These are phyloP conservation scores for Amanita rubescens DNA, from an alignment of 768 basidiomycete genomes.

Conservation along the genomic window DNA sequence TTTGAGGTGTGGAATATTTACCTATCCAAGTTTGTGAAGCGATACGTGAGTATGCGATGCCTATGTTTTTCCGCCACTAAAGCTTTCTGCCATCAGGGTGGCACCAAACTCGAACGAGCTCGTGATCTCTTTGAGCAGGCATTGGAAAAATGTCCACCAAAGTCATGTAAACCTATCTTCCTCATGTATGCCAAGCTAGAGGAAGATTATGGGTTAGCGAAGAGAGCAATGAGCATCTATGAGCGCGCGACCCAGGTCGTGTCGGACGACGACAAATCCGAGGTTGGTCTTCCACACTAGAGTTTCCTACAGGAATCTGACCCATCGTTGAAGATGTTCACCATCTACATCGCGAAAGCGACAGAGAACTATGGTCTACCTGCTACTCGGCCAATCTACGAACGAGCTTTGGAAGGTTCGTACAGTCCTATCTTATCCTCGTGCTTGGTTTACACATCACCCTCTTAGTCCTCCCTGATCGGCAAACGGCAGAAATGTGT, in stretches of 20 bases:
- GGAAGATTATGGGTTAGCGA: slow-evolving; percentile 92
- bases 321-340: slow-evolving; percentile 65
- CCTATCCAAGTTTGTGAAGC: slow-evolving; percentile 91
- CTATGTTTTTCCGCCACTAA: neutral
- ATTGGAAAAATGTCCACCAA: slow-evolving; percentile 90
- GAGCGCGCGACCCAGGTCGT: slow-evolving; percentile 88
- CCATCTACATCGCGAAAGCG: slow-evolving; percentile 96
- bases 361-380: slow-evolving; percentile 94
- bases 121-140: slow-evolving; percentile 98
- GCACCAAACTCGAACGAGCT: slow-evolving; percentile 90
- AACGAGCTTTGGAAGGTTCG: slow-evolving; percentile 78
- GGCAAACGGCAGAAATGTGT: slow-evolving; percentile 96
- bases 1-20: slow-evolving; percentile 99
- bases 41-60: slow-evolving; percentile 60
- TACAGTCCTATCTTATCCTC: neutral
- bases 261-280: slow-evolving; percentile 87
- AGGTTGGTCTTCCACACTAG: slow-evolving; percentile 45
- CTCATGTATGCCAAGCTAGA: slow-evolving; percentile 95
- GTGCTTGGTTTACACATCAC: neutral
- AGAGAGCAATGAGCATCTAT: slow-evolving; percentile 92
- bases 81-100: slow-evolving; percentile 61
- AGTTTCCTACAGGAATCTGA: neutral
- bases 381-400: slow-evolving; percentile 93
- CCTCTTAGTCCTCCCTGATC: slow-evolving; percentile 67
- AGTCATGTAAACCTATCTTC: slow-evolving; percentile 91